phyloP scores from a whole-genome alignment of 257 asterid genomes.

The Solanum ossicruentum region DNA sequence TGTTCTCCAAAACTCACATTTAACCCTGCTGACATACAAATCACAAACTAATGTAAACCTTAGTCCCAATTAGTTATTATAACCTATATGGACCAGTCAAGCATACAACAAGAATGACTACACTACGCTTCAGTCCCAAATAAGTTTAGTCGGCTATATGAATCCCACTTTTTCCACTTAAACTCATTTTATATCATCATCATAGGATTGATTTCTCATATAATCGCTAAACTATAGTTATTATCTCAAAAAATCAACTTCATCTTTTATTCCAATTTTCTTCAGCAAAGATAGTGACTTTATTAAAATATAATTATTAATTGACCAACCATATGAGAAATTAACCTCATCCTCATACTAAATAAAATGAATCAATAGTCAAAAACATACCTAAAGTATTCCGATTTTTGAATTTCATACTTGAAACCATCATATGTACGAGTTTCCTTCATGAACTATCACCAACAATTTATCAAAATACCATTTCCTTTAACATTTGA shows the following conservation, averaged over 20 bases:
- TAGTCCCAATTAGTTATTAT: neutral
- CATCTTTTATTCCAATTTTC: no score
- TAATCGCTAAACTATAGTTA: no score
- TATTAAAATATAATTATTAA: neutral
- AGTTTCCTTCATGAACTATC: no score
- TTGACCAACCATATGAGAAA: neutral
- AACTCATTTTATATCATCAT: neutral
- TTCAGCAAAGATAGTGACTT: neutral
- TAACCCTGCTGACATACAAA: neutral
- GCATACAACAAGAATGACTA: neutral
- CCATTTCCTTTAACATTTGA: no score
- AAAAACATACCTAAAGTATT: no score
- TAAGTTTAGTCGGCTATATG: neutral
- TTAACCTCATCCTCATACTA: neutral
- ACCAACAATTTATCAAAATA: no score
- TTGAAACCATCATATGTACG: no score
- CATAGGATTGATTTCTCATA: neutral
- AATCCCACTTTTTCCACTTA: neutral
- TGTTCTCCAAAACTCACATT: neutral
- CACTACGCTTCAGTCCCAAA: neutral
- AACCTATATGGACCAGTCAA: neutral
- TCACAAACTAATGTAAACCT: neutral
- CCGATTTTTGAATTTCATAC: no score
- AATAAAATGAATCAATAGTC: neutral
- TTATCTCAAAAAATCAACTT: no score